Base-by-base conservation (phyloP, 495 filamentous ascomycete genomes). In the Alectoria sarmentosa region DNA sequence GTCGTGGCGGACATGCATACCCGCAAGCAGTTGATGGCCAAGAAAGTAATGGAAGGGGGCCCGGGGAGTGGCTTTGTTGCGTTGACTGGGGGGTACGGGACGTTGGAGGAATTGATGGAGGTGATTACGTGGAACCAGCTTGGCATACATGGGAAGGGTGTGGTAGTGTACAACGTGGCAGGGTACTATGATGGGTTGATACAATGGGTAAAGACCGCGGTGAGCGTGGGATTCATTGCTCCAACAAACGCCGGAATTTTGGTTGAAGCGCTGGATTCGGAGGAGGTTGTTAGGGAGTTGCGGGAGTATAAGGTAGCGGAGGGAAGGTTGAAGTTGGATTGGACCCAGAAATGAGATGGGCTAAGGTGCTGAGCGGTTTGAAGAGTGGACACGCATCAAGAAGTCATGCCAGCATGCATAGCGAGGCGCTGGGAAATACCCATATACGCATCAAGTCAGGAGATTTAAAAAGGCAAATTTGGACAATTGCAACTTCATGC, bases 51-150 rank as follows among this genome's bases (percentile, higher is more conserved):
- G 13, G 80, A 86, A 58, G 91, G 92, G 9, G 91, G 90, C 0
- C 83, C 85, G 0, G 92, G 92, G 4, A 86, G 84, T 64, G 95
- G 95, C 13, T 98, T 98, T 79, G 84, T 98, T 30, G 90, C 92
- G 32, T 76, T 98, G 70, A 86, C 84, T 59, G 94, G 94, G 26
- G 94, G 94, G 0, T 98, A 92, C 75, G 94, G 94, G 15, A 98
- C 95, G 10, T 80, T 98, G 72, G 94, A 98, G 77, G 94, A 98
- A 80, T 78, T 98, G 62, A 93, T 97, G 78, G 94, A 98, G 82
- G 88, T 96, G 62, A 88, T 87, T 38, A 98, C 94, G 17, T 98
- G 94, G 94, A 98, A 97, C 75, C 94, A 97, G 76, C 75, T 98
- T 63, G 94, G 95, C 1, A 98, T 98, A 66, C 94, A 98, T 74